Evolutionary conservation across 371 early-diverging fungal genomes (phyloP), one percentile per base, ranked within the genome.

Genomic region (Mortierella sp.): DNA sequence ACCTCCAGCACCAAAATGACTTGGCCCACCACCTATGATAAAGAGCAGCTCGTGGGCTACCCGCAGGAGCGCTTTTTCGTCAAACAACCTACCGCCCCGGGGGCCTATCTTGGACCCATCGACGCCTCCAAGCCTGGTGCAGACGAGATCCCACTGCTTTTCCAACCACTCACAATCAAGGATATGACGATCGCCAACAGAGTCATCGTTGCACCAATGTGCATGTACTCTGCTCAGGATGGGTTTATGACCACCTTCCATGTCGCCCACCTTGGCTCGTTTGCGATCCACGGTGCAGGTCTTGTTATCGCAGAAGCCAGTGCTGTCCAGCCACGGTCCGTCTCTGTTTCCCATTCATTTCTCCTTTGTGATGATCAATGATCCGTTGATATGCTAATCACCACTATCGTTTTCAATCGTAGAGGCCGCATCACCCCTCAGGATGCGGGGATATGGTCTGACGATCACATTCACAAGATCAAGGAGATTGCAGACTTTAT

Each of bases 131-230:
- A 62, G 31, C 67, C 71, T 4, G 38, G 39, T 16, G 16, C 78
- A 0, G 70, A 64, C 63, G 70, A 79, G 61, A 13, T 54, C 21
- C 80, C 80, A 9, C 26, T 78, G 47, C 73, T 93, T 3, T 94
- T 94, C 79, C 81, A 83, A 46, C 93, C 95, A 9, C 71, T 90
- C 21, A 86, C 78, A 6, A 64, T 93, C 54, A 86, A 89, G 60
- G 82, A 76, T 18, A 62, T 87, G 52, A 85, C 84, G 0, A 80
- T 92, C 52, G 86, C 90, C 63, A 95, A 95, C 80, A 82, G 95
- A n/a, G 72, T 93, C 16, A 84, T 85, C 12, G 91, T 95, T 21
- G 84, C 92, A 0, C 96, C 96, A 19, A 95, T 95, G 95, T 85
- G 90, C 84, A 85, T 85, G 82, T 91, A 90, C 82, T 86, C 86